phyloP scores from a whole-genome alignment of 108 stramenopile genomes.

The Hondaea fermentalgiana region DNA sequence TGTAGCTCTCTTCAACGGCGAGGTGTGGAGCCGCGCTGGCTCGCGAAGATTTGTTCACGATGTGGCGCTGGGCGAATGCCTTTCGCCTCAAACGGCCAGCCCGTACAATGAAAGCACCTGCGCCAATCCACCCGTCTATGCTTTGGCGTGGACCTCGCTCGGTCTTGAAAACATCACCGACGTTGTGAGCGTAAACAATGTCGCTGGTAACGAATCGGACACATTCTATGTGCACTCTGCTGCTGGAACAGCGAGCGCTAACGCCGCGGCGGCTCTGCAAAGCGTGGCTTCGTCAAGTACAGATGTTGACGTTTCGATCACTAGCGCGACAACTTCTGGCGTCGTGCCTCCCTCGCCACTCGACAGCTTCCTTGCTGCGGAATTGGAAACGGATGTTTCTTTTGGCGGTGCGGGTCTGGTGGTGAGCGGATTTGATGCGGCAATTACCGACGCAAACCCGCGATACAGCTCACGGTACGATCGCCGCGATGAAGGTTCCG shows the following conservation, averaged over 20 bases:
- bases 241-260: background rate
- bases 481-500: background rate
- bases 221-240: background rate
- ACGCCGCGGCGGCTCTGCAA: background rate
- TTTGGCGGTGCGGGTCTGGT: background rate
- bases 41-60: background rate
- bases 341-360: background rate
- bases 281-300: background rate
- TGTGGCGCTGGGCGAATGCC: background rate
- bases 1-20: background rate
- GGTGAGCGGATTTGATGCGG: background rate
- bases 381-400: background rate
- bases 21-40: background rate
- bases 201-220: background rate
- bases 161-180: background rate
- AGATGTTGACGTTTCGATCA: background rate
- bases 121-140: background rate
- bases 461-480: background rate
- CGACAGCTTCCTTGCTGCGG: background rate
- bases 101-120: background rate
- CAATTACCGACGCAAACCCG: background rate
- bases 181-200: background rate
- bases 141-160: background rate
- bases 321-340: background rate
- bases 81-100: background rate